Evolutionary conservation across 1,284 basidiomycete species (phyloP).

Genomic region (Moesziomyces sp.): DNA sequence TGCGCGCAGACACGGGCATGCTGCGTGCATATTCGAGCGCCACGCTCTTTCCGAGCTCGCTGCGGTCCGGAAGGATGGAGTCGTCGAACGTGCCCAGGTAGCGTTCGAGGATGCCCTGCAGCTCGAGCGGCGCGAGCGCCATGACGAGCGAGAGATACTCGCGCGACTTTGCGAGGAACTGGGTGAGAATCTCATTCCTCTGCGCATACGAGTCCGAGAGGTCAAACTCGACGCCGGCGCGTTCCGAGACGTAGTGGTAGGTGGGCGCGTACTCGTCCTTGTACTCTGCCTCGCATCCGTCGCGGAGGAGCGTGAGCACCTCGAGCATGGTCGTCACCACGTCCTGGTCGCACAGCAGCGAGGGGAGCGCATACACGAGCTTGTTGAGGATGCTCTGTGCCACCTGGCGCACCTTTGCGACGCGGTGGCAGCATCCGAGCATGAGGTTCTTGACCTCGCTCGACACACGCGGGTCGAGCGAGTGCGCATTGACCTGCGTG

Average conservation of each 20-base stretch:
- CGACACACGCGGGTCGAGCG: conserved; percentile 78
- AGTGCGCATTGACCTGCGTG: conserved; percentile 79
- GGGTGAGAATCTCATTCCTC: conserved; percentile 83
- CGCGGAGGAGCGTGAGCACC: conserved; percentile 86
- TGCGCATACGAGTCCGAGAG: conserved; percentile 87
- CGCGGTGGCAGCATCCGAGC: conserved; percentile 83
- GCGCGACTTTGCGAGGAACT: conserved; percentile 79
- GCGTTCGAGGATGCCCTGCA: conserved; percentile 88
- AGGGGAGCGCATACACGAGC: conserved; percentile 91
- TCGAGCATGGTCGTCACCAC: conserved; percentile 84
- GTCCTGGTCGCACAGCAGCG: conserved; percentile 87
- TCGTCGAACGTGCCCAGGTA: conserved; percentile 64
- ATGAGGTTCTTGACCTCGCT: conserved; percentile 81
- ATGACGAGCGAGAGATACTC: conserved; percentile 87
- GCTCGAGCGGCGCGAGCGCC: conserved; percentile 86
- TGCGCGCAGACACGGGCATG: conserved; percentile 49
- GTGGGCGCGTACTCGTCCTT: conserved; percentile 92
- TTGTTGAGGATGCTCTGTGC: conserved; percentile 85
- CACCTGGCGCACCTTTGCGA: conserved; percentile 81
- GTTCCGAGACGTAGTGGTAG: conserved; percentile 83
- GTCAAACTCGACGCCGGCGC: conserved; percentile 78
- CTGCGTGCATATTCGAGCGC: conserved; percentile 63
- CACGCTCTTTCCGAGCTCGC: conserved; percentile 62
- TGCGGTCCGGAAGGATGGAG: conserved; percentile 38
- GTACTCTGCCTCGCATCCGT: conserved; percentile 89